A percentile compares a stretch with the other conserved stretches of the same genome.
Conservation (phyloP, 1,139 yeast species). For the Debaryomyces nepalensis region DNA sequence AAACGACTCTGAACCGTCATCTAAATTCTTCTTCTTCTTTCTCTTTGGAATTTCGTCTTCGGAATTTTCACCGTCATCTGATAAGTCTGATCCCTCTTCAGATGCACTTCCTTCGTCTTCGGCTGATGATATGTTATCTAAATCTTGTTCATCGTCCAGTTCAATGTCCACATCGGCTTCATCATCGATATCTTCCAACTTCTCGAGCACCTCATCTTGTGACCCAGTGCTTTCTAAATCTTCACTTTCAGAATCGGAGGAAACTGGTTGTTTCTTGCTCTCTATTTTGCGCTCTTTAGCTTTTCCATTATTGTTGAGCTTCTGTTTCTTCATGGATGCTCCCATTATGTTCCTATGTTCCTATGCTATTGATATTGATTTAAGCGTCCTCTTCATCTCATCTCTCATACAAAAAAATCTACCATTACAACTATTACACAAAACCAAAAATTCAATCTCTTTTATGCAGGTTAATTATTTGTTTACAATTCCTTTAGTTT, state of each 20-base stretch:
- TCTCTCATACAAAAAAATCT: constrained; percentile 10
- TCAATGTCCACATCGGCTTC: constrained; percentile 19
- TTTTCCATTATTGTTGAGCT: constrained; percentile 17
- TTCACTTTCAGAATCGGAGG: not conserved
- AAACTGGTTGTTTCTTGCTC: not conserved
- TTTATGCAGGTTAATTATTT: constrained; percentile 1
- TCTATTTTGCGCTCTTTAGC: constrained; percentile 17
- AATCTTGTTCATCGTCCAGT: constrained; percentile 20
- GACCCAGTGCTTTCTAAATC: not conserved
- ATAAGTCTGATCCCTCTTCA: constrained; percentile 20
- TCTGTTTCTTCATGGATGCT: constrained; percentile 26
- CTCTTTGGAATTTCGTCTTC: constrained; percentile 42
- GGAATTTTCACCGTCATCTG: constrained; percentile 25
- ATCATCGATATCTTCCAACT: constrained; percentile 12
- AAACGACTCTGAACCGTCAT: constrained; percentile 74
- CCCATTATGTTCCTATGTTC: constrained; percentile 19
- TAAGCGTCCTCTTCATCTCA: not conserved
- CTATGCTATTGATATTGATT: no score
- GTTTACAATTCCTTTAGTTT: constrained; percentile 10
- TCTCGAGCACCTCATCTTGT: constrained; percentile 11
- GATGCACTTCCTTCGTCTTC: constrained; percentile 18
- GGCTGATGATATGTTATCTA: constrained; percentile 15
- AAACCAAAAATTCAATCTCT: not conserved
- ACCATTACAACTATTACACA: constrained; percentile 2
- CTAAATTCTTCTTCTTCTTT: constrained; percentile 59